Percentiles rank a stretch among this genome's conserved stretches.
These are phyloP conservation scores for Leccinum glutinopallens DNA, from an alignment of 1,284 basidiomycete genomes.

Conservation along the genomic window DNA sequence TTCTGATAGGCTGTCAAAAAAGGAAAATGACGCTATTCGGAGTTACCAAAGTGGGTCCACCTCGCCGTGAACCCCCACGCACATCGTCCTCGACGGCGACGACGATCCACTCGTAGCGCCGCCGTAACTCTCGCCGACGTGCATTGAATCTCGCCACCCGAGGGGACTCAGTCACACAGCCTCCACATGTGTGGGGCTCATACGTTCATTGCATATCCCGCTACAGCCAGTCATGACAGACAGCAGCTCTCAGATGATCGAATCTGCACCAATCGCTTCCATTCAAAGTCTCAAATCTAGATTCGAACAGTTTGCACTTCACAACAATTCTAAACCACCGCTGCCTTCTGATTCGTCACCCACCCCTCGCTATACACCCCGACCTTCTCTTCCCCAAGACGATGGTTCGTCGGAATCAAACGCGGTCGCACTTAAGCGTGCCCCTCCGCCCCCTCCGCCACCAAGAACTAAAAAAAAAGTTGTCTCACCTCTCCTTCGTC, in stretches of 20 bases:
- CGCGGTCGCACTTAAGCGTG: slow-evolving; percentile 39
- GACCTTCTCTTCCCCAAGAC: slow-evolving; percentile 40
- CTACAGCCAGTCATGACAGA: slow-evolving; percentile 21
- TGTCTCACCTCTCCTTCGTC: slow-evolving; percentile 48
- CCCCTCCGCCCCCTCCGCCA: slow-evolving; percentile 64
- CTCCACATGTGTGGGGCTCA: slow-evolving; percentile 10
- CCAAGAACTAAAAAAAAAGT: slow-evolving; percentile 43
- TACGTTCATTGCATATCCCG: slow-evolving; percentile 2
- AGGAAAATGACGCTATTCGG: slow-evolving; percentile 17
- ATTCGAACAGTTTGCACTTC: slow-evolving; percentile 53
- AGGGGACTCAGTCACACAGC: slow-evolving; percentile 13
- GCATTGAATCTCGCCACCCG: background rate
- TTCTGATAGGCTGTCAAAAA: slow-evolving; percentile 11
- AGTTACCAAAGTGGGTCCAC: slow-evolving; percentile 18
- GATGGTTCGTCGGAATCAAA: slow-evolving; percentile 25
- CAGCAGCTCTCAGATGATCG: slow-evolving; percentile 38
- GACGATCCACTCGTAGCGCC: background rate
- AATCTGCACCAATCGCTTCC: slow-evolving; percentile 55
- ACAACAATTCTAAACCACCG: slow-evolving; percentile 24
- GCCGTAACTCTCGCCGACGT: background rate
- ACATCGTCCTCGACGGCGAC: slow-evolving; percentile 9
- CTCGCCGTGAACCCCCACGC: background rate
- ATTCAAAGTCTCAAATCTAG: slow-evolving; percentile 67
- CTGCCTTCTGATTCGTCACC: slow-evolving; percentile 28
- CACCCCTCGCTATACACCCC: slow-evolving; percentile 44